Conservation (phyloP, 1,139 yeast species). For the Taphrina confusa region DNA sequence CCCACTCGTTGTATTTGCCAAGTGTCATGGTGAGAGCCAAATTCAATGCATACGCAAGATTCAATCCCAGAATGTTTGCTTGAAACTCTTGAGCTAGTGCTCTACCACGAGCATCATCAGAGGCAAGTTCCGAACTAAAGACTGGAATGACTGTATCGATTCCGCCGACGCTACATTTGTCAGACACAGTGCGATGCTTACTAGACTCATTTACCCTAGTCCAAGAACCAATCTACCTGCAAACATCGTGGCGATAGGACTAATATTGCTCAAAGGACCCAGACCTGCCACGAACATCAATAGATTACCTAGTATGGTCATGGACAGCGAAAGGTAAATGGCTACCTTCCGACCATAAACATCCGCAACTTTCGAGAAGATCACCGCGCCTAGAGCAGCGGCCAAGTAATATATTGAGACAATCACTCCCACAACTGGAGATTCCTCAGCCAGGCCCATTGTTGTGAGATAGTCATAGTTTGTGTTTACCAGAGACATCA, state of each 20-base stretch:
- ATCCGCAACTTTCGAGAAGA: slow-evolving; percentile 25
- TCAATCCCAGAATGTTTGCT: slow-evolving; percentile 29
- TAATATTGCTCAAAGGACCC: slow-evolving; percentile 6
- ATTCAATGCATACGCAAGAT: slow-evolving; percentile 24
- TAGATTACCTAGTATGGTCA: slow-evolving; percentile 26
- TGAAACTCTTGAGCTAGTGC: slow-evolving; percentile 33
- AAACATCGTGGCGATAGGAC: slow-evolving; percentile 30
- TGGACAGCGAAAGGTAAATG: slow-evolving; percentile 15
- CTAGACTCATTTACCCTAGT: slow-evolving; percentile 2
- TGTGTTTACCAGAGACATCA: slow-evolving; percentile 33
- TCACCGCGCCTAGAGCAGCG: slow-evolving; percentile 26
- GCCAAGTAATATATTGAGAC: slow-evolving; percentile 32
- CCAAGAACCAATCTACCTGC: slow-evolving; percentile 26
- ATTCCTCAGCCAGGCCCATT: slow-evolving; percentile 22
- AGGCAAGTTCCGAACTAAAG: slow-evolving; percentile 21
- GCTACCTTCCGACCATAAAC: slow-evolving; percentile 24
- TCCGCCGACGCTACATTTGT: slow-evolving; percentile 18
- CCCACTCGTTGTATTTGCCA: slow-evolving; percentile 28
- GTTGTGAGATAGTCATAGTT: slow-evolving; percentile 22
- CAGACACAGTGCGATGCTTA: not conserved
- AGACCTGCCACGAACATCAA: slow-evolving; percentile 24
- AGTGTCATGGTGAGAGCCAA: slow-evolving; percentile 13
- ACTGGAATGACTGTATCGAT: slow-evolving; percentile 32
- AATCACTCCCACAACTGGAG: slow-evolving; percentile 27
- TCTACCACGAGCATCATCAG: slow-evolving; percentile 26